Base-by-base conservation (phyloP, 2,329 filamentous ascomycete species). In the Diaporthe ampelina region DNA sequence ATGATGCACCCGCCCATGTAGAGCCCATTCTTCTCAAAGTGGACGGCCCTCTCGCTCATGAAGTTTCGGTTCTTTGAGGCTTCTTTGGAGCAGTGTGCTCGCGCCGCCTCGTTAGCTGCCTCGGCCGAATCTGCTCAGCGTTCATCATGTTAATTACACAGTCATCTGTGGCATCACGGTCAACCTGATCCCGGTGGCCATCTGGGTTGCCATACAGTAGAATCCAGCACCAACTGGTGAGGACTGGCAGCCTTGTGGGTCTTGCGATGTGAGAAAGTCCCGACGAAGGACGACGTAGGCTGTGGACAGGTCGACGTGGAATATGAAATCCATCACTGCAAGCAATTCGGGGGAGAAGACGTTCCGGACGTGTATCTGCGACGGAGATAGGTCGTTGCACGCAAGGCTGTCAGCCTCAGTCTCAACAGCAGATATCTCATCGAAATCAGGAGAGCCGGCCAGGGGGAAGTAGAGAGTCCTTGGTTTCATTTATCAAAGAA, bases 361-460 rank as follows among this genome's bases (percentile, higher is more conserved):
- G 63, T 21, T 17, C 50, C 63, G 7, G 45, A 52, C 5, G 45
- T 52, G 63, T 67, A 15, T 37, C 32, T 50, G 43, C 26, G 45
- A 17, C 29, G 56, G 32, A 61, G 24, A 3, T 40, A 29, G 35
- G 56, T 37, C 9, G 45, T 71, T 61, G 29, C 57, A 29, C 48
- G 56, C 29, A 50, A 40, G 40, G 69, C 40, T 13, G 43, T 29
- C 45, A 58, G 52, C 45, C 32, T 71, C 48, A 52, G 43, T 58
- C 43, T 48, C 24, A 58, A 48, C 29, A 58, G 68, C 21, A 59
- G 40, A 32, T 70, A 70, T 58, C 58, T 48, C 48, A 70, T 70
- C 10, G 83, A 86, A 76, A 13, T 26, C 63, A 82, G 85, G 73
- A 83, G 85, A 54, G 84, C 85, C 1, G 76, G 73, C 4, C 81